These are phyloP conservation scores for Solidago caesia DNA, from an alignment of 129 eudicot genomes.

Conservation along the genomic window DNA sequence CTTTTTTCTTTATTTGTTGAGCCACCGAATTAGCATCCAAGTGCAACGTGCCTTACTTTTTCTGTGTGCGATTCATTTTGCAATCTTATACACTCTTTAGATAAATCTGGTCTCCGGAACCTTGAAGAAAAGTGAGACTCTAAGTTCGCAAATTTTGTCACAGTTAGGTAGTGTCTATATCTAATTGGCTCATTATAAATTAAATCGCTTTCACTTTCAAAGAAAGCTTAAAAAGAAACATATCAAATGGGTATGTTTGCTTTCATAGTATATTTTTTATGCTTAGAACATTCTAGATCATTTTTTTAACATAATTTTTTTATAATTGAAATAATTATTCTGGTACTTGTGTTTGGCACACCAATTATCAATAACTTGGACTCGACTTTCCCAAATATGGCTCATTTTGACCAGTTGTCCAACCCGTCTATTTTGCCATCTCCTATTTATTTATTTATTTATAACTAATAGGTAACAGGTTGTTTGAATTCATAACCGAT, in stretches of 20 bases:
- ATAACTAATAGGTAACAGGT: too few relatives aligned
- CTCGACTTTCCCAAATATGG: too few relatives aligned
- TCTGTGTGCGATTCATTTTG: slow-evolving; percentile 95
- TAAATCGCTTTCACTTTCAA: slow-evolving; percentile 1
- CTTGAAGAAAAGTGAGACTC: slow-evolving; percentile 58
- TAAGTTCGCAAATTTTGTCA: slow-evolving; percentile 64
- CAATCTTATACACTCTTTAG: slow-evolving; percentile 84
- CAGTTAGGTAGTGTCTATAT: slow-evolving; percentile 69
- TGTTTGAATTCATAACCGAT: not conserved
- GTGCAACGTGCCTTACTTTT: slow-evolving; percentile 72
- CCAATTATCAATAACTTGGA: too few relatives aligned
- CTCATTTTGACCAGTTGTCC: too few relatives aligned
- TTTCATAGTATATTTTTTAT: too few relatives aligned
- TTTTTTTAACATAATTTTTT: too few relatives aligned
- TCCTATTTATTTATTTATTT: too few relatives aligned
- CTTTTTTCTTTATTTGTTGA: slow-evolving; percentile 83
- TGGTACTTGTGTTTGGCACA: too few relatives aligned
- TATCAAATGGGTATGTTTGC: too few relatives aligned
- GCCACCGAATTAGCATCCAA: slow-evolving; percentile 67
- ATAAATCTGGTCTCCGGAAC: slow-evolving; percentile 60
- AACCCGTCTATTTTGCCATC: too few relatives aligned
- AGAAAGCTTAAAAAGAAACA: not conserved
- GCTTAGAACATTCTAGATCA: too few relatives aligned
- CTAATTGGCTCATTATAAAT: not conserved
- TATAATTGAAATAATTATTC: too few relatives aligned